These are phyloP conservation scores for Cytospora piceae DNA, from an alignment of 2,329 filamentous ascomycete species.

Conservation along the genomic window DNA sequence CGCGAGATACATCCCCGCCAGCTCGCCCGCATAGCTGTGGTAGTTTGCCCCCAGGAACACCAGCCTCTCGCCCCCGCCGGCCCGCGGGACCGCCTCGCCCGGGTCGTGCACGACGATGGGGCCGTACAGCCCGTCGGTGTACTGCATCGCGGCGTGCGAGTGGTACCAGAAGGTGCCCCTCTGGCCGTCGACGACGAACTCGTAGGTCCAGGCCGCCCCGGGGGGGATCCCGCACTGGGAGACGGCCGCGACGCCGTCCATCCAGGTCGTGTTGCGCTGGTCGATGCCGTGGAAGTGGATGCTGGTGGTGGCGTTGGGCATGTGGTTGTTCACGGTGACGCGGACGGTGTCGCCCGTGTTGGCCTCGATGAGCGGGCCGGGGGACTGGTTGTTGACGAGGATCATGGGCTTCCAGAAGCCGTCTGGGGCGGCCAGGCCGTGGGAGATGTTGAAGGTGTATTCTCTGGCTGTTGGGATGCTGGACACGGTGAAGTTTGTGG, in stretches of 20 bases:
- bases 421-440: slow-evolving; percentile 40
- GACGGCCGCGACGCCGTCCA: slow-evolving; percentile 68
- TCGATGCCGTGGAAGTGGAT: slow-evolving; percentile 73
- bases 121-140: slow-evolving; percentile 67
- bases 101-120: slow-evolving; percentile 53
- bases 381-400: slow-evolving; percentile 46
- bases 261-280: slow-evolving; percentile 64
- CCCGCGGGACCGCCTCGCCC: slow-evolving; percentile 37
- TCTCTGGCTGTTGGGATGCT: slow-evolving; percentile 34
- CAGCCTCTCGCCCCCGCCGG: slow-evolving; percentile 43
- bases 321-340: slow-evolving; percentile 45
- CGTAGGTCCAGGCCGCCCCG: slow-evolving; percentile 59
- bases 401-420: slow-evolving; percentile 45
- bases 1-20: slow-evolving; percentile 40
- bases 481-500: slow-evolving; percentile 35
- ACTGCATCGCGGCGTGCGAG: slow-evolving; percentile 63
- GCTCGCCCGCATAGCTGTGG: slow-evolving; percentile 42
- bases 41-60: slow-evolving; percentile 46
- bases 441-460: slow-evolving; percentile 41
- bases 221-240: slow-evolving; percentile 64
- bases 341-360: slow-evolving; percentile 48
- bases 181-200: slow-evolving; percentile 54
- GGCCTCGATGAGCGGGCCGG: slow-evolving; percentile 50
- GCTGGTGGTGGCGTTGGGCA: slow-evolving; percentile 49
- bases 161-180: slow-evolving; percentile 59